Base-by-base conservation (phyloP, 129 eudicot species). In the Lonicera japonica region DNA sequence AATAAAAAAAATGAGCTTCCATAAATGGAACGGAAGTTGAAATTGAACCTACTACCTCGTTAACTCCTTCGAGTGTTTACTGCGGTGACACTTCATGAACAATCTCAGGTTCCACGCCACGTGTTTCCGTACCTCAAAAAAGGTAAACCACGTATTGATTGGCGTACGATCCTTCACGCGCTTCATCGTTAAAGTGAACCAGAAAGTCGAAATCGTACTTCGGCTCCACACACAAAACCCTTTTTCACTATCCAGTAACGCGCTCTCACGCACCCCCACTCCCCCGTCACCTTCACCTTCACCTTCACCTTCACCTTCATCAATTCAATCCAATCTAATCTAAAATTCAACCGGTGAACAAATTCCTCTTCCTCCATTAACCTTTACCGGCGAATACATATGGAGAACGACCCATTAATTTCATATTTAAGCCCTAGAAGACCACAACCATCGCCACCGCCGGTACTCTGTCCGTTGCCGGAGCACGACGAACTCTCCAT, bases 321-420 rank as follows among this genome's bases (percentile, higher is more conserved):
- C 61, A 53, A 16, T 43, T n/a, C 20, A 47, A 50, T 64, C 45
- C 36, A 29, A 6, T 29, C 21, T 50, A 16, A 1, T 50, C 55
- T 8, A 50, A 8, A 5, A 16, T 21, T 2, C 40, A 21, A n/a
- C 50, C 50, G 36, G 36, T 29, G 36, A 29, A 29, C 36, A 6
- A n/a, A 29, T 29, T 29, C 6, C 36, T 29, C 4, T 29, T 29
- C 36, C 4, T 29, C 4, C 2, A 29, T 29, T 6, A 29, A n/a
- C 36, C 21, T 34, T 72, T 64, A 59, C 67, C 72, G 72, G 41
- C 56, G 21, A 75, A 52, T 39, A 21, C 60, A 10, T 0, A 87
- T 84, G 96, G 92, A 84, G 21, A 76, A 74, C 57, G 88, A 87
- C 22, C 96, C 94, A 45, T 86, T 87, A 38, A 80, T 91, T 19